Evolutionary conservation across 768 basidiomycete genomes (phyloP).

Genomic region (Lactarius psammicola): DNA sequence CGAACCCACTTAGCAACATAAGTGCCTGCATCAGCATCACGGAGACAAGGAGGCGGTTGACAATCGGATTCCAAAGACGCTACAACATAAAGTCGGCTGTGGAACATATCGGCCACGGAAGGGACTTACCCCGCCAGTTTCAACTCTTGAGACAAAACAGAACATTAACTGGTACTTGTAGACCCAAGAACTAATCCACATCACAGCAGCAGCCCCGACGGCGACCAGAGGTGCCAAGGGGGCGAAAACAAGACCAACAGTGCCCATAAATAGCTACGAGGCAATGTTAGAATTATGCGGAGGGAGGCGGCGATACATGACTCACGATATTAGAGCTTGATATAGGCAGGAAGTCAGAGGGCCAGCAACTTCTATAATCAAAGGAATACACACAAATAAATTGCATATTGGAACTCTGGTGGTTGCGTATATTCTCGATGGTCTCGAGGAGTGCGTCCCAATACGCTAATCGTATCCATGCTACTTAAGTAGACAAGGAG

Average conservation of each 20-base stretch:
- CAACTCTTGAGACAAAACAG: slow-evolving; percentile 83
- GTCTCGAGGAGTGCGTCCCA: slow-evolving; percentile 88
- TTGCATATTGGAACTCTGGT: slow-evolving; percentile 82
- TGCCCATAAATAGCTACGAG: slow-evolving; percentile 75
- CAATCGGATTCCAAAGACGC: slow-evolving; percentile 92
- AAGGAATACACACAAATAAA: slow-evolving; percentile 65
- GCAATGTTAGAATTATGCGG: slow-evolving; percentile 19
- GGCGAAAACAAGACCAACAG: slow-evolving; percentile 92
- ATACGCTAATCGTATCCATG: slow-evolving; percentile 46
- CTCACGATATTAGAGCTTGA: slow-evolving; percentile 56
- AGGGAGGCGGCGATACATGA: slow-evolving; percentile 30
- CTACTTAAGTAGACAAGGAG: neutral
- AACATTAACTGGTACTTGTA: slow-evolving; percentile 99
- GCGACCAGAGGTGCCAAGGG: slow-evolving; percentile 90
- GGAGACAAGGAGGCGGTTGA: slow-evolving; percentile 81
- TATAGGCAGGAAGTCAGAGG: slow-evolving; percentile 20
- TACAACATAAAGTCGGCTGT: slow-evolving; percentile 34
- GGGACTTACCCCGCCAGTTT: slow-evolving; percentile 83
- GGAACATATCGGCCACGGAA: neutral
- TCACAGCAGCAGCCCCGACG: slow-evolving; percentile 77
- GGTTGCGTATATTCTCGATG: slow-evolving; percentile 90
- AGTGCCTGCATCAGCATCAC: slow-evolving; percentile 84
- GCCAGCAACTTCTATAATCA: neutral
- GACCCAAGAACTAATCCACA: slow-evolving; percentile 84
- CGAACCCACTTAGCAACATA: slow-evolving; percentile 77